These are phyloP conservation scores for Heliocybe sulcata DNA, from an alignment of 1,284 basidiomycete species.

Conservation along the genomic window DNA sequence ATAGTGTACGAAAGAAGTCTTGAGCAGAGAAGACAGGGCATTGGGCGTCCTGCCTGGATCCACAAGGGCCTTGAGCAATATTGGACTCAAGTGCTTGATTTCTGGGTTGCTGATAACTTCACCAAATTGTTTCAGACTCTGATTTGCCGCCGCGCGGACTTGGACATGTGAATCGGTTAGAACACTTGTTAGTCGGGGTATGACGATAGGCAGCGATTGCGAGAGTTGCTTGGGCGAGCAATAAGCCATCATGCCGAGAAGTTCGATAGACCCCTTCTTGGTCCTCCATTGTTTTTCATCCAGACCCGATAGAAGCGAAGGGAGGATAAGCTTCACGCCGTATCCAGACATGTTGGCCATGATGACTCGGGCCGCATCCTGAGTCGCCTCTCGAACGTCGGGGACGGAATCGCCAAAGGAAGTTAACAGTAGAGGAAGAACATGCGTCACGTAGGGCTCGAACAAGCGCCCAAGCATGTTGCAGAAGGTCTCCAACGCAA, in stretches of 20 bases:
- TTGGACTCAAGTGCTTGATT: constrained; percentile 89
- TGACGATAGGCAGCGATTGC: constrained; percentile 92
- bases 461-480: constrained; percentile 84
- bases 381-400: constrained; percentile 93
- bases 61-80: constrained; percentile 91
- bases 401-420: constrained; percentile 87
- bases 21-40: constrained; percentile 80
- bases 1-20: constrained; percentile 97
- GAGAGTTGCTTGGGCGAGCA: constrained; percentile 96
- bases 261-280: constrained; percentile 96
- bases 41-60: constrained; percentile 90
- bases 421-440: constrained; percentile 81
- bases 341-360: constrained; percentile 95
- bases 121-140: constrained; percentile 95
- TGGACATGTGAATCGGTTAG: constrained; percentile 97
- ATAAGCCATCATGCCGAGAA: constrained; percentile 99
- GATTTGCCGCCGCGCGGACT: constrained; percentile 90
- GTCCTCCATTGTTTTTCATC: constrained; percentile 99
- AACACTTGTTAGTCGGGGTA: constrained; percentile 91
- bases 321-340: constrained; percentile 93
- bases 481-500: constrained; percentile 91
- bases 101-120: constrained; percentile 95
- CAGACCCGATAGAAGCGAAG: constrained; percentile 83
- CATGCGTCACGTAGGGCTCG: constrained; percentile 89
- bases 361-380: constrained; percentile 90